Evolutionary conservation across 1,139 yeast genomes (phyloP).

Genomic region (Protomyces inundatus): DNA sequence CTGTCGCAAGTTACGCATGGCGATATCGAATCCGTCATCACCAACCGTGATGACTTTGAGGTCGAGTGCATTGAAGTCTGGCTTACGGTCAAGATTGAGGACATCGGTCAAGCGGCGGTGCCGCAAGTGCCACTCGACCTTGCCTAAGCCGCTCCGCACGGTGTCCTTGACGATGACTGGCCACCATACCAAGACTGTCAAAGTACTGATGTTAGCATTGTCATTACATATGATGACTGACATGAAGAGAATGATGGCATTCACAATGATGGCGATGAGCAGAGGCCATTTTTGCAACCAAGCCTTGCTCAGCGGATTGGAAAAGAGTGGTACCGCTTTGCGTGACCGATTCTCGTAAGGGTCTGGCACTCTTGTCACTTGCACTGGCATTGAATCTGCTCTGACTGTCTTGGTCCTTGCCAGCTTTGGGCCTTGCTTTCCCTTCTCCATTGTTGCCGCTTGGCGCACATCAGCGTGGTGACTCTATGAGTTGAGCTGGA

Average conservation of each 20-base stretch:
- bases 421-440: no score
- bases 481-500: no score
- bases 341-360: not conserved
- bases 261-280: not conserved
- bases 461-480: no score
- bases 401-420: no score
- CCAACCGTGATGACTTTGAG: not conserved
- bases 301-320: not conserved
- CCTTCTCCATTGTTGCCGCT: no score
- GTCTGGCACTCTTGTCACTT: not conserved
- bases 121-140: not conserved
- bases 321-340: not conserved
- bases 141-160: not conserved
- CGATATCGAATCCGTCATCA: not conserved
- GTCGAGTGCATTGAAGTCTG: not conserved
- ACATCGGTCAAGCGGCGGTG: not conserved
- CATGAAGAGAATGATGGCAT: not conserved
- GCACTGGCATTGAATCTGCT: no score
- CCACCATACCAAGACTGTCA: not conserved
- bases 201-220: not conserved
- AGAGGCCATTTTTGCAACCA: not conserved
- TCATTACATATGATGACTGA: not conserved
- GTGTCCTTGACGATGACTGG: not conserved
- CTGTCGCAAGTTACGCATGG: not conserved
- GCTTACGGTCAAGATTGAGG: not conserved